phyloP scores from a whole-genome alignment of 2,329 filamentous ascomycete genomes.

The Penicillium verrucosum region DNA sequence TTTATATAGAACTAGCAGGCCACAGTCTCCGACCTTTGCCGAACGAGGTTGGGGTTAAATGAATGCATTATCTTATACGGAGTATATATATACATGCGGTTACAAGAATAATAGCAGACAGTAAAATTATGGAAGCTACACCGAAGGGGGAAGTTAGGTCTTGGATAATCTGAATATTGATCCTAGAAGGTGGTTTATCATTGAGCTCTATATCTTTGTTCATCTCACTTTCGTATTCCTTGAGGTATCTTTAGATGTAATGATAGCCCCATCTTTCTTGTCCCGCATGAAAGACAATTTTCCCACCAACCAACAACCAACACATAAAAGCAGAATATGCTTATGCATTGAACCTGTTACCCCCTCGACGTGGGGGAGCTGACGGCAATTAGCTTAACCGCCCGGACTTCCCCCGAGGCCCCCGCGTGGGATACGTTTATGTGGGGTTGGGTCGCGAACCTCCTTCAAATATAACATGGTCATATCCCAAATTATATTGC shows the following conservation, averaged over 20 bases:
- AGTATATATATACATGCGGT: too few species aligned
- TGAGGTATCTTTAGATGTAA: too few species aligned
- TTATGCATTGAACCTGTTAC: too few species aligned
- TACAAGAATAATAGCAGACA: too few species aligned
- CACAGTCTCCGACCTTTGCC: too few species aligned
- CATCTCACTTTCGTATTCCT: too few species aligned
- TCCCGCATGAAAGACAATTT: not conserved
- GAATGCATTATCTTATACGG: too few species aligned
- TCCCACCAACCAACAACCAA: constrained; percentile 1
- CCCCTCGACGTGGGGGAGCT: constrained; percentile 6
- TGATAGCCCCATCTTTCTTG: not conserved
- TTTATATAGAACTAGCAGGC: too few species aligned
- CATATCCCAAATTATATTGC: not conserved
- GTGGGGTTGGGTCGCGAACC: constrained; percentile 1
- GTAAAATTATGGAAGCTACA: not conserved
- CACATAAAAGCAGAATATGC: not conserved
- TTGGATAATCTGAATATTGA: too few species aligned
- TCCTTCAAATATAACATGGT: constrained; percentile 9
- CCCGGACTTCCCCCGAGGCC: constrained; percentile 15
- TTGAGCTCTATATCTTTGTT: too few species aligned
- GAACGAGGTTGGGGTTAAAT: too few species aligned
- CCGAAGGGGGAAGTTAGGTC: not conserved
- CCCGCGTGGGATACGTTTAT: constrained; percentile 16
- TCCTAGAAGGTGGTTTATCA: too few species aligned
- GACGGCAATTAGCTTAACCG: not conserved